phyloP scores from a whole-genome alignment of 1,139 yeast species.

The Torulaspora globosa region DNA sequence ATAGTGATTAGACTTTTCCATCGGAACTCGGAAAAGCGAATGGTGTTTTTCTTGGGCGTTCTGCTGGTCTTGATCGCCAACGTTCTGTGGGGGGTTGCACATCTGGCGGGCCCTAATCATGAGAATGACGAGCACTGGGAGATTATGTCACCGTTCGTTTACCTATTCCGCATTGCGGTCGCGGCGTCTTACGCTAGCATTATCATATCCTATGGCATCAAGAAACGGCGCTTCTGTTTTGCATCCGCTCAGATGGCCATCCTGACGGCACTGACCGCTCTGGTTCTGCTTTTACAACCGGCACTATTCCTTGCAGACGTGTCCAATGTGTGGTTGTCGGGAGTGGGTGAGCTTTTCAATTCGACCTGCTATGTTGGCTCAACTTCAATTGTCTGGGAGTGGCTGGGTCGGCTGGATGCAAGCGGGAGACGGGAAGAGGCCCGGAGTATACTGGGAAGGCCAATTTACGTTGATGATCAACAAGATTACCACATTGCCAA shows the following conservation, averaged over 20 bases:
- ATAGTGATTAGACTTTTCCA: conserved; percentile 68
- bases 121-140: conserved; percentile 19
- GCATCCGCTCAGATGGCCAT: conserved; percentile 47
- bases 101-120: conserved; percentile 30
- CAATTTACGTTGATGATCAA: conserved; percentile 60
- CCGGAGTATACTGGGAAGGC: conserved; percentile 76
- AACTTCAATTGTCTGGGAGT: conserved; percentile 81
- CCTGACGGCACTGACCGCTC: conserved; percentile 55
- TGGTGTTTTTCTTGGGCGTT: conserved; percentile 61
- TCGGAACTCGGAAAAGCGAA: conserved; percentile 65
- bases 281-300: conserved; percentile 60
- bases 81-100: conserved; percentile 63
- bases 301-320: conserved; percentile 78
- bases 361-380: conserved; percentile 69
- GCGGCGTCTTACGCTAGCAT: conserved; percentile 69
- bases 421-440: conserved; percentile 65
- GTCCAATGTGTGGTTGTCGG: conserved; percentile 64
- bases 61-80: conserved; percentile 56
- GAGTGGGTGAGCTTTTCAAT: conserved; percentile 67
- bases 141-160: conserved; percentile 73
- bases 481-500: conserved; percentile 30
- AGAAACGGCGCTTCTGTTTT: conserved; percentile 54
- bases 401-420: conserved; percentile 68
- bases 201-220: conserved; percentile 54
- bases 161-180: conserved; percentile 70